Percentiles rank a stretch among this genome's conserved stretches.
These are phyloP conservation scores for Heterobasidion annosum DNA, from an alignment of 1,284 basidiomycete genomes.

Conservation along the genomic window DNA sequence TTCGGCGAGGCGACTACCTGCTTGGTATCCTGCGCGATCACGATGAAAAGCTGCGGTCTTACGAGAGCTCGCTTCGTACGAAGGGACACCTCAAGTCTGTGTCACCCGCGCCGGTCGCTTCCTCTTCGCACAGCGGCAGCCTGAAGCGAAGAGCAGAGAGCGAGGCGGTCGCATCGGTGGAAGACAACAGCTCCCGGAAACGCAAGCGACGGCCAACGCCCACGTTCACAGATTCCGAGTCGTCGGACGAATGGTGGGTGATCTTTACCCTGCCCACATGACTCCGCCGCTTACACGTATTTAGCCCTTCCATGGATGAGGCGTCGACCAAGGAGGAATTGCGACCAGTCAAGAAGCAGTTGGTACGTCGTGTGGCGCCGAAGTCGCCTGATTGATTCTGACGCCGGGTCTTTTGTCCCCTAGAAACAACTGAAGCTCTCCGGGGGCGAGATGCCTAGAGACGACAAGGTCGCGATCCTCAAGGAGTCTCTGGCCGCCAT, in stretches of 20 bases:
- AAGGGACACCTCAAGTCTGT: constrained; percentile 60
- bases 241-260: constrained; percentile 79
- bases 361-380: constrained; percentile 42
- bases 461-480: constrained; percentile 91
- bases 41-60: constrained; percentile 84
- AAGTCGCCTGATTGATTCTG: not conserved
- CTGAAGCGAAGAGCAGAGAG: constrained; percentile 72
- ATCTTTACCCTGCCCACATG: not conserved
- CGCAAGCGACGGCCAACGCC: constrained; percentile 84
- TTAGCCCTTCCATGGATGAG: constrained; percentile 94
- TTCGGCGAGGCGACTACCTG: constrained; percentile 93
- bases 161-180: constrained; percentile 71
- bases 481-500: constrained; percentile 95
- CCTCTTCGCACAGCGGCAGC: constrained; percentile 49
- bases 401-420: not conserved
- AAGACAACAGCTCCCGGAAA: constrained; percentile 61
- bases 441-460: constrained; percentile 86
- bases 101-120: constrained; percentile 64
- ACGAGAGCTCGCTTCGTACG: constrained; percentile 63
- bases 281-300: not conserved
- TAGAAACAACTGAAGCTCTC: constrained; percentile 92
- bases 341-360: constrained; percentile 93
- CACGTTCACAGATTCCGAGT: constrained; percentile 86
- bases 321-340: constrained; percentile 90
- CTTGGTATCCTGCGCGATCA: constrained; percentile 85